These are phyloP conservation scores for Fusarium sp. DNA, from an alignment of 2,329 filamentous ascomycete genomes.

Conservation along the genomic window DNA sequence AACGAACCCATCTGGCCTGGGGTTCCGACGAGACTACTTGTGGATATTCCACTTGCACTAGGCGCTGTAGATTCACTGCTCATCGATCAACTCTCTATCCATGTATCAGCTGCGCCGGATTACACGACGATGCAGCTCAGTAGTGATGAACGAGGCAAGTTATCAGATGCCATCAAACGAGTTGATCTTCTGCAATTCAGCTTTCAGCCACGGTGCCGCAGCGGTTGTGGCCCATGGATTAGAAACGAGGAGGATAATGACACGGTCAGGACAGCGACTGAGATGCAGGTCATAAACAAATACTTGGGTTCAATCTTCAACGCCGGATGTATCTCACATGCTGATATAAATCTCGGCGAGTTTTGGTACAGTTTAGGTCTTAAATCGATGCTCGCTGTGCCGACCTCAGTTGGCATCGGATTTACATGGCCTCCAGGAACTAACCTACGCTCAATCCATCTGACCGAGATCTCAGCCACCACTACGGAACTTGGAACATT, in stretches of 20 bases:
- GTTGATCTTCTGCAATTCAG: not conserved
- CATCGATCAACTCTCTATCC: not conserved
- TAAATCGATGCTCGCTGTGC: not conserved
- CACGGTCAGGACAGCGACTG: not conserved
- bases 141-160: rapidly evolving
- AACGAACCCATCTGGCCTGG: not conserved
- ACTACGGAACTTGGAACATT: rapidly evolving
- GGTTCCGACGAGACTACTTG: not conserved
- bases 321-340: not conserved
- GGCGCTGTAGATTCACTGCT: not conserved
- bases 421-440: rapidly evolving
- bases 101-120: not conserved
- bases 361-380: not conserved
- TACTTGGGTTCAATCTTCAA: not conserved
- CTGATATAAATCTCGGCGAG: not conserved
- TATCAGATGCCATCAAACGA: not conserved
- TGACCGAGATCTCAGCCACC: rapidly evolving
- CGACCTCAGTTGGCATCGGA: not conserved
- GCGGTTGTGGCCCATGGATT: not conserved
- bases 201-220: not conserved
- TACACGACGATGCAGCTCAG: not conserved
- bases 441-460: not conserved
- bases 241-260: not conserved
- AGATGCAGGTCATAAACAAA: not conserved
- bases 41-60: not conserved